Evolutionary conservation across 1,139 yeast species (phyloP), one percentile per base, ranked within the genome.

Genomic region (Geotrichum fermentans): DNA sequence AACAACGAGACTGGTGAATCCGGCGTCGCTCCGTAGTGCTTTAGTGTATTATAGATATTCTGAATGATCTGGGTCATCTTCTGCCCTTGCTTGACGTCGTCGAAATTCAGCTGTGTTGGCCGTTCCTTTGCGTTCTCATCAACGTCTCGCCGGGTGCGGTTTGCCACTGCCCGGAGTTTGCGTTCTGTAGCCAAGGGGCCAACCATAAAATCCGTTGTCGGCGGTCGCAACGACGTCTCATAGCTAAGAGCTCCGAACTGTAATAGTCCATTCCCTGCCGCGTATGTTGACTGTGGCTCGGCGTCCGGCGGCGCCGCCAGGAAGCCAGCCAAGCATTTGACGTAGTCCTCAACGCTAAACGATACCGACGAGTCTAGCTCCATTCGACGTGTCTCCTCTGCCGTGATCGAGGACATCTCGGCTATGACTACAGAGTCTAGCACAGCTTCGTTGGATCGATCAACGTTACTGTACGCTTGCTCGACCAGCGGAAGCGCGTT

Each of bases 151-250:
- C 49, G 45, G 2, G 44, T 39, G 5, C 52, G 45, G n/a, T 45
- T 40, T 3, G 42, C 43, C 33, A 38, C 52, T 28, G 30, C 52
- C 37, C 39, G 44, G 11, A 68, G 68, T 56, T 74, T 77, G 55
- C 77, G 74, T 55, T 82, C 83, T 1, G 82, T 70, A n/a, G 78
- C 80, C 45, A 87, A 68, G 0, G 95, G 90, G 0, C 95, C 95
- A 49, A 81, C 69, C 54, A 87, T 65, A 57, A 83, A 86, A 55
- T 81, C 85, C 16, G 73, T 67, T 1, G 79, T 72, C 0, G 75
- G 67, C 0, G 85, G 75, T 42, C 74, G 72, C 8, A 35, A 28
- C 53, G 84, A 75, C 17, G 73, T 62, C 47, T 71, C 65, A 55
- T 74, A 70, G 55, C 74, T 78, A 37, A 81, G 62, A 0, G 76